Evolutionary conservation across 371 early-diverging fungal genomes (phyloP).

Genomic region (Mucor velutinosus): DNA sequence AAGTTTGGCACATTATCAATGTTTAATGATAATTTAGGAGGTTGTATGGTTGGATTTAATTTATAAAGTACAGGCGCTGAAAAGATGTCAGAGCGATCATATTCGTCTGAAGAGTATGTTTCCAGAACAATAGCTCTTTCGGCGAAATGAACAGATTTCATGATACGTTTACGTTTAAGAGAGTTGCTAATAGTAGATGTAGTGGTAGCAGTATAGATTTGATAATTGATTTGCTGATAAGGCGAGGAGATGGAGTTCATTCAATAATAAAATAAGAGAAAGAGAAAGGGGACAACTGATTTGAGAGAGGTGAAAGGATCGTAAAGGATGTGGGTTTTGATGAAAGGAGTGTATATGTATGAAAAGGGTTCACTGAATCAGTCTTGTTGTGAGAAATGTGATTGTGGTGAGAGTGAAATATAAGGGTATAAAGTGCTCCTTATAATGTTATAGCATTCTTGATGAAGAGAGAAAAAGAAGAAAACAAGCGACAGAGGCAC

Average conservation of each 20-base stretch:
- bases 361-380: not conserved
- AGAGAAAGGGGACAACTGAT: not conserved
- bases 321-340: not conserved
- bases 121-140: constrained; percentile 40
- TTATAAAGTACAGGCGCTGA: constrained; percentile 25
- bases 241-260: constrained; percentile 2
- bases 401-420: not conserved
- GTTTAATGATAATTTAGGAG: constrained; percentile 22
- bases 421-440: not conserved
- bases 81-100: constrained; percentile 59
- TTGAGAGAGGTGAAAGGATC: not conserved
- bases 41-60: constrained; percentile 20
- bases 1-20: constrained; percentile 9
- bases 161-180: constrained; percentile 13
- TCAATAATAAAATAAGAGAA: constrained; percentile 3
- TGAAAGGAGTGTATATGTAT: not conserved
- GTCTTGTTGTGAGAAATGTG: not conserved
- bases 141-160: constrained; percentile 18
- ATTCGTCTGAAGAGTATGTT: constrained; percentile 69
- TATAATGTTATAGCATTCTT: not conserved
- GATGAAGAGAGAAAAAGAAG: not conserved
- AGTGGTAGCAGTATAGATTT: not conserved
- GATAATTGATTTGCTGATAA: not conserved
- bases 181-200: not conserved
- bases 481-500: not conserved